Evolutionary conservation across 2,329 filamentous ascomycete species (phyloP), one percentile per base, ranked within the genome.

Genomic region (Cladosporium halotolerans): DNA sequence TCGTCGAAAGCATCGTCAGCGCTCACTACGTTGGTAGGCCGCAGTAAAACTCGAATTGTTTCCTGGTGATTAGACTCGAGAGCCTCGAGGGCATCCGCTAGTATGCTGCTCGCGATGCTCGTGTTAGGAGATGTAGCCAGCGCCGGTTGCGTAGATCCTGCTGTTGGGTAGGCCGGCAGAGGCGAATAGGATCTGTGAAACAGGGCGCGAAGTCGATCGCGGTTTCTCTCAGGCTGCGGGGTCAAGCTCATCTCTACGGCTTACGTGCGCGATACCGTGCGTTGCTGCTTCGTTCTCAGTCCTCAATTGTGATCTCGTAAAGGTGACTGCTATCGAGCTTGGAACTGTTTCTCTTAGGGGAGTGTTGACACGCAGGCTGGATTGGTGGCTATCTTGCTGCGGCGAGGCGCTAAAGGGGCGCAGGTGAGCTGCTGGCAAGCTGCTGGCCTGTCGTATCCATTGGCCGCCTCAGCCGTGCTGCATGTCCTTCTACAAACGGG

Each of bases 101-200:
- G 44, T 28, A 53, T 40, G 34, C 45, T 53, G 14, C 43, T 55
- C 54, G 6, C 34, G 44, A n/a, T 55, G 36, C n/a, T 56, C 55
- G 14, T 55, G 45, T 31, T 54, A 55, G 51, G 61, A 63, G 52
- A 61, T 60, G 42, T 60, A 59, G 49, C 52, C 60, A 7, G 51
- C 56, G 36, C 56, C 58, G 6, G 57, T 45, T 10, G 36, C 36
- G 14, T 18, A 41, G 39, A 41, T 41, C 39, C 39, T 18, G 39
- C 10, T 41, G 9, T 39, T 41, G 39, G 9, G 39, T 41, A 9
- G 14, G 10, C 14, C 13, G 39, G 39, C n/a, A 41, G 39, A 41
- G 39, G 39, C 39, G 39, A 41, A 41, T 3, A 18, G 39, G 39
- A 18, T 41, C n/a, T 41, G 8, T 18, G 39, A 41, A 41, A 9